These are phyloP conservation scores for Trichoderma oligosporum DNA, from an alignment of 2,329 filamentous ascomycete species.

Conservation along the genomic window DNA sequence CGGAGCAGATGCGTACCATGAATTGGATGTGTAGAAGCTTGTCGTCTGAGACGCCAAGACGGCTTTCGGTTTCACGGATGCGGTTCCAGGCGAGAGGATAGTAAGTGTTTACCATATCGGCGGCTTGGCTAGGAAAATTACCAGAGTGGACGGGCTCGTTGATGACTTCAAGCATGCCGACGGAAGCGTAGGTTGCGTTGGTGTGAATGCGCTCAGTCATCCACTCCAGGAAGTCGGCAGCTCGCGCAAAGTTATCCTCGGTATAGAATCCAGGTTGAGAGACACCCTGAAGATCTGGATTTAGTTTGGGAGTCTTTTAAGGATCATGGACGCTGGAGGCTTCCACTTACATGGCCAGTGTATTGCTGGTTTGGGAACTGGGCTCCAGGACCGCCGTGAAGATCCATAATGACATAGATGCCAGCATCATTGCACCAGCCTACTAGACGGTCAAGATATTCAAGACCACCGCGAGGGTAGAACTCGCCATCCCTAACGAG, in stretches of 20 bases:
- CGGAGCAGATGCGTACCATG: conserved; percentile 32
- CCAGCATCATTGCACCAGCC: conserved; percentile 27
- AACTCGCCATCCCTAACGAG: conserved; percentile 24
- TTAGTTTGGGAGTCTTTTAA: neutral
- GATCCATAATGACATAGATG: conserved; percentile 27
- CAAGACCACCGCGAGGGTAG: conserved; percentile 26
- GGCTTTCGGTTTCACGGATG: conserved; percentile 48
- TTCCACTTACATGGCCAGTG: conserved; percentile 26
- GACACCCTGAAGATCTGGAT: conserved; percentile 1
- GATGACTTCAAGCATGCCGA: conserved; percentile 56
- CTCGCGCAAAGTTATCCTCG: conserved; percentile 54
- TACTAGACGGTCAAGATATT: conserved; percentile 27
- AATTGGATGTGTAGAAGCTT: conserved; percentile 50
- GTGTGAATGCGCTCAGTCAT: conserved; percentile 51
- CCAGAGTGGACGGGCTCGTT: conserved; percentile 52
- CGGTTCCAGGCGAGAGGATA: conserved; percentile 27
- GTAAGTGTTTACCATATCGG: conserved; percentile 28
- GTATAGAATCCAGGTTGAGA: conserved; percentile 49
- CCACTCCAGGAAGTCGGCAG: conserved; percentile 52
- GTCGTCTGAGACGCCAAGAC: conserved; percentile 39
- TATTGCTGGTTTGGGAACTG: conserved; percentile 27
- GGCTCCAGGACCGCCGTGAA: conserved; percentile 26
- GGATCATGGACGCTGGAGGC: too few species aligned
- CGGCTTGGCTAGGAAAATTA: conserved; percentile 24
- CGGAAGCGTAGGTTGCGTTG: conserved; percentile 47